These are phyloP conservation scores for Exophiala aquamarina DNA, from an alignment of 2,329 filamentous ascomycete species.

Conservation along the genomic window DNA sequence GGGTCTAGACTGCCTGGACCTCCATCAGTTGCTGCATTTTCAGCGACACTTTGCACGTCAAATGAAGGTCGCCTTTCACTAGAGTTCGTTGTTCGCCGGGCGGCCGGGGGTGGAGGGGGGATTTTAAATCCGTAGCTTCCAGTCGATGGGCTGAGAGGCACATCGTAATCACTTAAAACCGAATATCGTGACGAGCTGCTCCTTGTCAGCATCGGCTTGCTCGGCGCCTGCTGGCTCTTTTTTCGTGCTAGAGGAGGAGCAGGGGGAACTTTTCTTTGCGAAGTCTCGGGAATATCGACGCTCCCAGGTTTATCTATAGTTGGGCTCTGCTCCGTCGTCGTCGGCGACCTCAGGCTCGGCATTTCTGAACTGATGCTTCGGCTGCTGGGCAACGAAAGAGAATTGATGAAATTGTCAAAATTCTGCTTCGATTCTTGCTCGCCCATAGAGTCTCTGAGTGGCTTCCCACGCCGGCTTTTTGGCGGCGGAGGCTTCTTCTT, in stretches of 20 bases:
- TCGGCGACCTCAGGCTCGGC: conserved; percentile 23
- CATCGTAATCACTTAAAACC: conserved; percentile 19
- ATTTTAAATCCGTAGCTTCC: conserved; percentile 32
- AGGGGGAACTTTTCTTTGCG: conserved; percentile 39
- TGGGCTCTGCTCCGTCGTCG: conserved; percentile 28
- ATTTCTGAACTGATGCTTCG: conserved; percentile 8
- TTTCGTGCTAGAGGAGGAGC: conserved; percentile 50
- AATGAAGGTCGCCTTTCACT: conserved; percentile 27
- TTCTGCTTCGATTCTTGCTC: conserved; percentile 14
- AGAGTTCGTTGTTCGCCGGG: conserved; percentile 49
- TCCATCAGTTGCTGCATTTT: conserved; percentile 2
- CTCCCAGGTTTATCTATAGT: conserved; percentile 4
- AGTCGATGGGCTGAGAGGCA: conserved; percentile 33
- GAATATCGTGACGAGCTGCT: conserved; percentile 34
- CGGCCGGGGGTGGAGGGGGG: conserved; percentile 45
- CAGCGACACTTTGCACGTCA: conserved; percentile 16
- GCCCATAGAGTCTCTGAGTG: conserved; percentile 52
- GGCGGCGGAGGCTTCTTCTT: conserved; percentile 73
- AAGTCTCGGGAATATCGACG: not conserved
- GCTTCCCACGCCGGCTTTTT: conserved; percentile 75
- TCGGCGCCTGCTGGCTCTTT: conserved; percentile 44
- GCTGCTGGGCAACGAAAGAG: conserved; percentile 12
- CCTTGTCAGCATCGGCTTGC: conserved; percentile 36
- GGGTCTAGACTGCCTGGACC: not conserved
- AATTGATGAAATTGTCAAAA: conserved; percentile 24